Evolutionary conservation across 768 basidiomycete genomes (phyloP).

Genomic region (Mycena rosella): DNA sequence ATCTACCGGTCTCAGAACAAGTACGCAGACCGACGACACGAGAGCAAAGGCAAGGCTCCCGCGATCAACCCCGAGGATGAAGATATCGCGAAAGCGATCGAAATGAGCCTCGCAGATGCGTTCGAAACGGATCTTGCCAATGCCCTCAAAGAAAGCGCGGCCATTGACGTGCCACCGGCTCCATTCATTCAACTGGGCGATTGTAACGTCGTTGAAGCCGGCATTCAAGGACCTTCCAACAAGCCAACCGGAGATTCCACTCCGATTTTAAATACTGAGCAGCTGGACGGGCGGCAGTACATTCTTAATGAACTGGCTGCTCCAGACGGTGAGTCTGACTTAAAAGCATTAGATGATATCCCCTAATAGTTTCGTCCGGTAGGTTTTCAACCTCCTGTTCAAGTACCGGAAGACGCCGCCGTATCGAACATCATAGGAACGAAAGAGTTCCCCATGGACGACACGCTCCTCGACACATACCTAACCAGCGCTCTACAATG

Average conservation of each 20-base stretch:
- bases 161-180: neutral
- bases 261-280: neutral
- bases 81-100: constrained; percentile 61
- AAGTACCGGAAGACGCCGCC: neutral
- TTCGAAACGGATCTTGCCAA: constrained; percentile 25
- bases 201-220: neutral
- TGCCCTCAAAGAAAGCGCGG: constrained; percentile 18
- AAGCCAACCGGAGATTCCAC: neutral
- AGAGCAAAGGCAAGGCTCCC: constrained; percentile 36
- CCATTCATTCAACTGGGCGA: neutral
- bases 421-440: constrained; percentile 70
- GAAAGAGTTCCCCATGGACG: constrained; percentile 69
- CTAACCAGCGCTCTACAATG: constrained; percentile 71
- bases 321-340: neutral
- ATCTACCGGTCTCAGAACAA: constrained; percentile 63
- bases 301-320: neutral
- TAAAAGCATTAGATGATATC: neutral
- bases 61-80: constrained; percentile 49
- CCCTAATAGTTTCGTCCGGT: neutral
- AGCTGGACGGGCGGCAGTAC: neutral
- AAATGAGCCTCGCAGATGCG: constrained; percentile 55
- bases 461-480: constrained; percentile 63
- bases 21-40: constrained; percentile 27
- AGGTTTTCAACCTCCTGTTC: neutral
- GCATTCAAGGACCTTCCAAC: neutral